Percentiles rank a stretch among this genome's conserved stretches.
phyloP scores from a whole-genome alignment of 371 early-diverging fungal species.

The Apophysomyces elegans region DNA sequence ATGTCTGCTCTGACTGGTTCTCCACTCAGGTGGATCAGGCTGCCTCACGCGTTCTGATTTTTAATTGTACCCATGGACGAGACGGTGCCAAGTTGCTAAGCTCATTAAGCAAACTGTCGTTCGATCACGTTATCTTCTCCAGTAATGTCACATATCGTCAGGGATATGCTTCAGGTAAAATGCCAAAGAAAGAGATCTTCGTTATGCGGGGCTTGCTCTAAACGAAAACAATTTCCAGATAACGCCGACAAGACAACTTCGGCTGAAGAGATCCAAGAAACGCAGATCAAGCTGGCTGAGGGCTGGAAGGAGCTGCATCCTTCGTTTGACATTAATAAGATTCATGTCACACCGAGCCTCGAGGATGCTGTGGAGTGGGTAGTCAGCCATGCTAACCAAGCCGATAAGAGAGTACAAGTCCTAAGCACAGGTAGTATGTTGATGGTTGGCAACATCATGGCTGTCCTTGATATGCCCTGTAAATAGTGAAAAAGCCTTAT shows the following conservation, averaged over 20 bases:
- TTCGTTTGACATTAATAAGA: conserved; percentile 30
- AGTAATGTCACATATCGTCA: conserved; percentile 70
- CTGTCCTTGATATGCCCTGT: neutral
- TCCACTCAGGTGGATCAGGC: conserved; percentile 22
- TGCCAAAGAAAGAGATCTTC: neutral
- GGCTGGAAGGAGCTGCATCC: conserved; percentile 55
- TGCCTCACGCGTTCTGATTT: conserved; percentile 66
- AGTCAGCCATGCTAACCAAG: conserved; percentile 39
- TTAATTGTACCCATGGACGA: conserved; percentile 89
- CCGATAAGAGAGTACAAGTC: conserved; percentile 54
- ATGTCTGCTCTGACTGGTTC: conserved; percentile 85
- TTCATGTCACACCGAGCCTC: conserved; percentile 63
- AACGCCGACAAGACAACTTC: conserved; percentile 67
- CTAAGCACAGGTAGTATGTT: conserved; percentile 95
- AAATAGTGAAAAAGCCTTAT: neutral
- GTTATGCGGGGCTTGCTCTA: conserved; percentile 6
- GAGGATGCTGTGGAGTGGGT: conserved; percentile 77
- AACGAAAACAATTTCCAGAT: conserved; percentile 49
- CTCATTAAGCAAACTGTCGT: conserved; percentile 53
- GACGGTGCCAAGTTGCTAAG: conserved; percentile 62
- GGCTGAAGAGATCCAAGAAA: conserved; percentile 56
- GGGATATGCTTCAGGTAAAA: conserved; percentile 47
- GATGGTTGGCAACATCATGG: conserved; percentile 80
- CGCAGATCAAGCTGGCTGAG: conserved; percentile 56
- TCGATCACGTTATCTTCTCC: conserved; percentile 76